phyloP scores from a whole-genome alignment of 2,329 filamentous ascomycete species.

The Colletotrichum shisoi region DNA sequence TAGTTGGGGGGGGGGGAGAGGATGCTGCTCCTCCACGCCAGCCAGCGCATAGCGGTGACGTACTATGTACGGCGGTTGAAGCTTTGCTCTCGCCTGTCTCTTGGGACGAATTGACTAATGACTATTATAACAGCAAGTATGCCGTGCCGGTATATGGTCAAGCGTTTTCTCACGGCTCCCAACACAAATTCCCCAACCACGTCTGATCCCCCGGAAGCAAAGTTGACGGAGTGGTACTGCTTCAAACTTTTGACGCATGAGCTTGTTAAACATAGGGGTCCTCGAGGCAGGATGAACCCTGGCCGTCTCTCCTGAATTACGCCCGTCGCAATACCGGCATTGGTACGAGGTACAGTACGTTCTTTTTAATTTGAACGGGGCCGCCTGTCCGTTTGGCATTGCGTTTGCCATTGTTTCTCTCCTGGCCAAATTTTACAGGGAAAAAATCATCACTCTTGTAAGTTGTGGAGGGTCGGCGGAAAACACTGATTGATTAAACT shows the following conservation, averaged over 20 bases:
- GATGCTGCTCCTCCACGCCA: constrained; percentile 2
- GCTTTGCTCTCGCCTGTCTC: neutral
- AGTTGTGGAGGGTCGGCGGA: neutral
- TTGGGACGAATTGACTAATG: neutral
- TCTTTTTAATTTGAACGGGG: neutral
- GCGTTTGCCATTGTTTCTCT: constrained; percentile 1
- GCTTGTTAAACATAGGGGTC: constrained; percentile 27
- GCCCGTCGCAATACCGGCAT: no score
- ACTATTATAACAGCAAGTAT: no score
- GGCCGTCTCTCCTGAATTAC: neutral
- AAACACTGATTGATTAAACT: neutral
- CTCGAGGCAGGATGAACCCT: constrained; percentile 24
- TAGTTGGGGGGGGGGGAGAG: neutral
- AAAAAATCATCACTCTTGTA: neutral
- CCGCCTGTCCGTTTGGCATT: neutral
- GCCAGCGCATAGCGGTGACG: constrained; percentile 22
- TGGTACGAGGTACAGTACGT: no score
- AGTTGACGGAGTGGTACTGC: constrained; percentile 8
- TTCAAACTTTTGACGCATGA: constrained; percentile 9
- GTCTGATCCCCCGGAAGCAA: constrained; percentile 3
- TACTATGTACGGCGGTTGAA: neutral
- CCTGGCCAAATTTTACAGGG: neutral
- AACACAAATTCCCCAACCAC: neutral
- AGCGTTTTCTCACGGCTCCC: neutral
- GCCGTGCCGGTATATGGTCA: no score